Conservation (phyloP, 2,329 filamentous ascomycete genomes). For the Xylaria polymorpha region DNA sequence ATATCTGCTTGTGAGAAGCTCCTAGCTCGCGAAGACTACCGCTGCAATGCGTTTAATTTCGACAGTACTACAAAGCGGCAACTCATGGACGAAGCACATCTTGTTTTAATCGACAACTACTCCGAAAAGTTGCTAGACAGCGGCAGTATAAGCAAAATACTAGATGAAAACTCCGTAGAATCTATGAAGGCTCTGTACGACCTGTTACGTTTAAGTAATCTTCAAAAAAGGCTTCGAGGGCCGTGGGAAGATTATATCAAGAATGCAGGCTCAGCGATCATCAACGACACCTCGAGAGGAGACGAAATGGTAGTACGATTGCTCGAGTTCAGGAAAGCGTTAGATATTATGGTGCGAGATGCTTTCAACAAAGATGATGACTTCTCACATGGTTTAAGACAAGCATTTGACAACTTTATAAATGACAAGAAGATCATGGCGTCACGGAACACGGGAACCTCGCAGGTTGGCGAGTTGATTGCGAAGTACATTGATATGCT, state of each 20-base stretch:
- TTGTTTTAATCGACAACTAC: constrained; percentile 76
- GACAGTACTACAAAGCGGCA: constrained; percentile 84
- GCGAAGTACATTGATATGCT: constrained; percentile 95
- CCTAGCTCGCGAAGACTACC: constrained; percentile 76
- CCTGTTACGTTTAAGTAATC: constrained; percentile 76
- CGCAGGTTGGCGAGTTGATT: constrained; percentile 98
- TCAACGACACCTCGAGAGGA: constrained; percentile 81
- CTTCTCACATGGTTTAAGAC: constrained; percentile 81
- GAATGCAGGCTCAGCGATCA: constrained; percentile 77
- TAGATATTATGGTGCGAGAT: constrained; percentile 80
- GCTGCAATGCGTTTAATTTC: constrained; percentile 84
- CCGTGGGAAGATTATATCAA: constrained; percentile 86
- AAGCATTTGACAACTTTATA: constrained; percentile 90
- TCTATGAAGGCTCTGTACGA: constrained; percentile 82
- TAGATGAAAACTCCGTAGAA: constrained; percentile 75
- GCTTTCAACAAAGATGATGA: constrained; percentile 83
- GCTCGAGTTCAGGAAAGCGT: constrained; percentile 79
- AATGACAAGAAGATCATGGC: constrained; percentile 83
- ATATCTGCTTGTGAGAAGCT: constrained; percentile 76
- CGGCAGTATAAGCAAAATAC: constrained; percentile 75
- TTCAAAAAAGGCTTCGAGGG: constrained; percentile 75
- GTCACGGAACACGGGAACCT: constrained; percentile 83
- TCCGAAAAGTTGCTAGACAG: constrained; percentile 73
- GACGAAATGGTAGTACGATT: constrained; percentile 89
- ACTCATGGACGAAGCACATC: constrained; percentile 78